These are phyloP conservation scores for Aspergillaceae sp. DNA, from an alignment of 2,329 filamentous ascomycete species.

Conservation along the genomic window DNA sequence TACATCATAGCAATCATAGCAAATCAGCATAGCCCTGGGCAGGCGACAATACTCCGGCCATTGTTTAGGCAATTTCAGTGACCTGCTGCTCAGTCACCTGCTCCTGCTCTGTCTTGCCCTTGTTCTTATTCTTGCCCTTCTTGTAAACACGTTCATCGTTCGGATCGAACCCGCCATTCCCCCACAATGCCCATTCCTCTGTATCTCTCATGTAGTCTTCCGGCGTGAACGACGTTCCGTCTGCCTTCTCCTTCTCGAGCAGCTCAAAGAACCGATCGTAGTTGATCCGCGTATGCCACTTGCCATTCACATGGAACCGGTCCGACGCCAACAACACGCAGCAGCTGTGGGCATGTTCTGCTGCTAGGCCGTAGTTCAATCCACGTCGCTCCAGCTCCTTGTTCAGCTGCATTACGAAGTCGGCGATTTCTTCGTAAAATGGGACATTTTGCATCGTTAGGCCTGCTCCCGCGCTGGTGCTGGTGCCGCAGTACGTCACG, in stretches of 20 bases:
- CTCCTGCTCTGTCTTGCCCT: conserved; percentile 6
- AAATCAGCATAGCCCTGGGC: background rate
- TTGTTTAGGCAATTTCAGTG: too few relatives aligned
- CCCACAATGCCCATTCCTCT: conserved; percentile 91
- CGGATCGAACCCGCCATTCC: conserved; percentile 88
- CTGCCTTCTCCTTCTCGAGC: conserved; percentile 52
- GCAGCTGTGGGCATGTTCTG: conserved; percentile 91
- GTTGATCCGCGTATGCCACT: conserved; percentile 88
- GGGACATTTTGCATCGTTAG: conserved; percentile 97
- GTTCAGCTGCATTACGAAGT: conserved; percentile 71
- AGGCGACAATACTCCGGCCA: too few relatives aligned
- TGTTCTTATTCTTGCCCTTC: conserved; percentile 59
- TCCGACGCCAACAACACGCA: conserved; percentile 80
- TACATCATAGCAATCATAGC: background rate
- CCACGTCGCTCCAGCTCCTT: conserved; percentile 59
- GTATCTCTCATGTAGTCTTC: conserved; percentile 90
- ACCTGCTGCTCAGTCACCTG: too few relatives aligned
- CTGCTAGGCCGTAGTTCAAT: conserved; percentile 79
- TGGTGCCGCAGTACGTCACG: conserved; percentile 92
- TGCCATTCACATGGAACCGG: conserved; percentile 65
- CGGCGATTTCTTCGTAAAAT: conserved; percentile 82
- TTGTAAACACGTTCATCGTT: conserved; percentile 77
- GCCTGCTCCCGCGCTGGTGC: conserved; percentile 71
- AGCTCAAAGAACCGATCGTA: conserved; percentile 82
- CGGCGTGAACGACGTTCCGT: conserved; percentile 63